phyloP scores from a whole-genome alignment of 345 rosid species.

The Brassica juncea region DNA sequence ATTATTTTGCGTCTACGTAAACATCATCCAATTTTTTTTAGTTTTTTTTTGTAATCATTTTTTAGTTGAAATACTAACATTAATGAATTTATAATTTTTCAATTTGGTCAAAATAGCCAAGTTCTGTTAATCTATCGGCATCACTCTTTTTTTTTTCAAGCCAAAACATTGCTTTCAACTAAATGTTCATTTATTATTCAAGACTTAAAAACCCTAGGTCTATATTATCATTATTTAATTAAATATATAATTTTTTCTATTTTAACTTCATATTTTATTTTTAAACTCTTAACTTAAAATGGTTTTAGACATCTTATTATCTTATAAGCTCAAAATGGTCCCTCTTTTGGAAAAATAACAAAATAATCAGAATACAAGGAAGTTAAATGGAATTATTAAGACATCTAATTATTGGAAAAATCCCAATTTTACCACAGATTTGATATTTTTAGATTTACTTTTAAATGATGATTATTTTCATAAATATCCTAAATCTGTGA shows the following conservation, averaged over 20 bases:
- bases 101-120: slow-evolving; percentile 13
- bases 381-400: neutral
- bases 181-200: slow-evolving; percentile 13
- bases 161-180: slow-evolving; percentile 38
- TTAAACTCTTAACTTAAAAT: neutral
- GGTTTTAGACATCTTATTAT: neutral
- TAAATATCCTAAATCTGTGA: no score
- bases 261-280: neutral
- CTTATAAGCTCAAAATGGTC: neutral
- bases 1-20: neutral
- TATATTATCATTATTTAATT: slow-evolving; percentile 19
- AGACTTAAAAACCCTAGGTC: slow-evolving; percentile 19
- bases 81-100: neutral
- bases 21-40: neutral
- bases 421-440: no score
- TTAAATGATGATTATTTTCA: no score
- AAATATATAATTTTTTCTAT: neutral
- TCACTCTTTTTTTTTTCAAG: slow-evolving; percentile 18
- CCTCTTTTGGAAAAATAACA: neutral
- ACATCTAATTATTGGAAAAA: neutral
- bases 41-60: neutral
- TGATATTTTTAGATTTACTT: no score
- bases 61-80: slow-evolving; percentile 8
- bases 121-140: slow-evolving; percentile 30
- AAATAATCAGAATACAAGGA: neutral